Evolutionary conservation across 1,284 basidiomycete species (phyloP), one percentile per base, ranked within the genome.

Genomic region (Trametes polyzona): DNA sequence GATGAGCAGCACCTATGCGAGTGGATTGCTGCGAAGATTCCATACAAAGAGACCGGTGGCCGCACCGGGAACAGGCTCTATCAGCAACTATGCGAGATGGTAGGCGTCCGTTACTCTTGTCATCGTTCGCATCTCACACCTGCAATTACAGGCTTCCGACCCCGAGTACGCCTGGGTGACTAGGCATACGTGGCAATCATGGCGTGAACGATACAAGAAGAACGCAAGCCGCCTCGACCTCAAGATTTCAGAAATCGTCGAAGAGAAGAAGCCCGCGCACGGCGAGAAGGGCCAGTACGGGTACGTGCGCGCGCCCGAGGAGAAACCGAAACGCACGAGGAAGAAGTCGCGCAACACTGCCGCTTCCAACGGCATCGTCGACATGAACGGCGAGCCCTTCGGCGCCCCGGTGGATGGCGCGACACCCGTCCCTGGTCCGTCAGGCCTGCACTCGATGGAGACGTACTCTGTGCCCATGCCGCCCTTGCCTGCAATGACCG

Each of bases 101-200:
- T 86, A 62, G 35, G 78, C 67, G 19, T 6, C 11, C 12, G 0
- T 11, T 9, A 16, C 1, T 4, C 33, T 11, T 27, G 40, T 36
- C 47, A 7, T 9, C 3, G 8, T 8, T 27, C 40, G n/a, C 23
- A 50, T 17, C 16, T 36, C 12, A 41, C 24, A 16, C 52, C 47
- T n/a, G n/a, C n/a, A n/a, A 16, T 11, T 24, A 51, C 41, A 88
- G 90, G 75, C 74, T 37, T 71, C 73, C 50, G 84, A 90, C 59
- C 85, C 87, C 1, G 87, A 88, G 58, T 91, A 83, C 66, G 77
- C 79, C 2, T 92, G 90, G 90, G 90, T 90, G 21, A 79, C 76
- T 23, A 83, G 89, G n/a, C 90, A 92, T 67, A 90, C 90, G 9
- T 92, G 90, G 90, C 89, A 92, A 61, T 92, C 90, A 14, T 92